A percentile compares a stretch with the other conserved stretches of the same genome.
Conservation (phyloP, 148 eudicot genomes). For the Silene uniflora region DNA sequence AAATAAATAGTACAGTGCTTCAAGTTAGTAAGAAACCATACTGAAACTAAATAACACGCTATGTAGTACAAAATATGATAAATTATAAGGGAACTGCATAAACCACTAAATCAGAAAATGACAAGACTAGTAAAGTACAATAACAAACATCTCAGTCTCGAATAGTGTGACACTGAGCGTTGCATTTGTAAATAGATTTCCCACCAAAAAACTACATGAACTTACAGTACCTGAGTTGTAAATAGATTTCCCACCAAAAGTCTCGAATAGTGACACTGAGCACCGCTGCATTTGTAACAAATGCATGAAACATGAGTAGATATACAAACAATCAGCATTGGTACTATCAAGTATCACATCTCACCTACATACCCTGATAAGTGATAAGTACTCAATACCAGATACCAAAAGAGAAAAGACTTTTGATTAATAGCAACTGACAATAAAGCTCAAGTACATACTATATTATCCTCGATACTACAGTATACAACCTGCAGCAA, state of each 20-base stretch:
- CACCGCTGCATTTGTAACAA: too few species aligned
- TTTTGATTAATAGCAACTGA: background rate
- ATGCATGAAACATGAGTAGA: background rate
- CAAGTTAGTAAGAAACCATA: background rate
- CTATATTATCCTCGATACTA: background rate
- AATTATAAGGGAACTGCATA: slow-evolving; percentile 4
- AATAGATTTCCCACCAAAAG: too few species aligned
- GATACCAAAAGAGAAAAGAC: background rate
- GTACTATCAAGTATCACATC: background rate
- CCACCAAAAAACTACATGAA: background rate
- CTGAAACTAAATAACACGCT: background rate
- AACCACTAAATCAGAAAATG: background rate
- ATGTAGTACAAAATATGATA: background rate
- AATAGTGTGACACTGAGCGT: background rate
- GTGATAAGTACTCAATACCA: background rate
- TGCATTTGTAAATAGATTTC: background rate
- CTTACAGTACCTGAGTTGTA: slow-evolving; percentile 63
- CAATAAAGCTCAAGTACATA: background rate
- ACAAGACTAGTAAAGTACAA: background rate
- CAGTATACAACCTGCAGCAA: background rate
- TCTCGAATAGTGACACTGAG: too few species aligned
- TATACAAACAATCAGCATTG: background rate
- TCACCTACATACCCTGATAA: too few species aligned
- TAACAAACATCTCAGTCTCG: background rate
- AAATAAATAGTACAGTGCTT: background rate